Evolutionary conservation across 2,329 filamentous ascomycete species (phyloP).

Genomic region (Microdochium nivale): DNA sequence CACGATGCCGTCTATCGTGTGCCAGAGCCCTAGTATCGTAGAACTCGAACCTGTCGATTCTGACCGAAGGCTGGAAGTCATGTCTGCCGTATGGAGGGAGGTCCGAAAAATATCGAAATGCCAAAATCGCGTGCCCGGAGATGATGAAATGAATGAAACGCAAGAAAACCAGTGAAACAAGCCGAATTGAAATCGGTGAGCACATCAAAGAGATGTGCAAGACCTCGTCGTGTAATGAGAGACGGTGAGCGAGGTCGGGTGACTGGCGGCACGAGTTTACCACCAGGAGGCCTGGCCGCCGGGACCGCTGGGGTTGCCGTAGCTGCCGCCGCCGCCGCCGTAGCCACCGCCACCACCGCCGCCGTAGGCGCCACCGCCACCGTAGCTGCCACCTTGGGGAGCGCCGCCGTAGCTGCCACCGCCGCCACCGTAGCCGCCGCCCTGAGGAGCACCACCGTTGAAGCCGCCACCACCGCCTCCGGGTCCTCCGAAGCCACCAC

Average conservation of each 20-base stretch:
- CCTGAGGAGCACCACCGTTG: slow-evolving; percentile 27
- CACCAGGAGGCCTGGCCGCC: slow-evolving; percentile 64
- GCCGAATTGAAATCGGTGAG: background rate
- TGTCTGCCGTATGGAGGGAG: slow-evolving; percentile 22
- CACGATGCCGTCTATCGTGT: slow-evolving; percentile 27
- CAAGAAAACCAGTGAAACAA: slow-evolving; percentile 6
- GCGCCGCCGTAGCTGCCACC: slow-evolving; percentile 37
- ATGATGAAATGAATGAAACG: slow-evolving; percentile 11
- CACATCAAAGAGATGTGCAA: background rate
- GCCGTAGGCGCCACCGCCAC: slow-evolving; percentile 33
- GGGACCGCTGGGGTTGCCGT: slow-evolving; percentile 60
- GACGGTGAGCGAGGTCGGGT: background rate
- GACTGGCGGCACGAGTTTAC: slow-evolving; percentile 28
- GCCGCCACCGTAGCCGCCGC: slow-evolving; percentile 26
- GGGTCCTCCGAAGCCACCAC: slow-evolving; percentile 40
- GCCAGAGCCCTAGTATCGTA: slow-evolving; percentile 20
- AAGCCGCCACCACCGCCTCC: slow-evolving; percentile 31
- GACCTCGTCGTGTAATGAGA: background rate
- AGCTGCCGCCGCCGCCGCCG: slow-evolving; percentile 47
- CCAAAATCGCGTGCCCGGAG: slow-evolving; percentile 1
- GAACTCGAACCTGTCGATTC: slow-evolving; percentile 24
- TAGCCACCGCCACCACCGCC: slow-evolving; percentile 31
- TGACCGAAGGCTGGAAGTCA: slow-evolving; percentile 18
- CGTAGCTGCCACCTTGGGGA: slow-evolving; percentile 26
- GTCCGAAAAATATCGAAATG: slow-evolving; percentile 10